These are phyloP conservation scores for Zymoseptoria crescenta DNA, from an alignment of 2,329 filamentous ascomycete genomes.

Conservation along the genomic window DNA sequence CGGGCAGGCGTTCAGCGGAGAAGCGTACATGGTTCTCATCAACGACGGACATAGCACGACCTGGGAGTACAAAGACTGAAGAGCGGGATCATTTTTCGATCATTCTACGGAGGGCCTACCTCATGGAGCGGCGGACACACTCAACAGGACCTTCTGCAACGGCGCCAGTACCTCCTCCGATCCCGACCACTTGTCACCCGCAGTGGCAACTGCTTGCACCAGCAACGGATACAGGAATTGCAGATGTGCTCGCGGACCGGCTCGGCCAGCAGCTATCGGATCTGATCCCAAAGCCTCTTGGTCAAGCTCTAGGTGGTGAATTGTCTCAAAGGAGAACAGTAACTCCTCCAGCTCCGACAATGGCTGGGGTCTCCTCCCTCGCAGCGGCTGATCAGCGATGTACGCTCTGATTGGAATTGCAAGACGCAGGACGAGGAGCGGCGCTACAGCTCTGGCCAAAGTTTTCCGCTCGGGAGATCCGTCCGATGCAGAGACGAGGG, in stretches of 20 bases:
- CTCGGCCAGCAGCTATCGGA: slow-evolving; percentile 11
- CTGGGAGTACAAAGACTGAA: slow-evolving; percentile 30
- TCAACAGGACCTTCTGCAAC: slow-evolving; percentile 36
- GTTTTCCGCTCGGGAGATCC: slow-evolving; percentile 38
- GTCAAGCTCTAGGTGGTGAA: slow-evolving; percentile 63
- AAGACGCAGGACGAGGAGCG: slow-evolving; percentile 73
- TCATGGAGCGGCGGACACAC: background rate
- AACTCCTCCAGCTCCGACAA: slow-evolving; percentile 73
- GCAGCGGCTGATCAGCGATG: slow-evolving; percentile 81
- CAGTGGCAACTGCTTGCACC: slow-evolving; percentile 55
- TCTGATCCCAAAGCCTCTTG: slow-evolving; percentile 35
- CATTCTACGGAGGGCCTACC: background rate
- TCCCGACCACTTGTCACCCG: slow-evolving; percentile 52
- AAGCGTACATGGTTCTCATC: slow-evolving; percentile 26
- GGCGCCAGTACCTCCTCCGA: slow-evolving; percentile 41
- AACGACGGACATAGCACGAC: slow-evolving; percentile 18
- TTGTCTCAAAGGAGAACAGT: slow-evolving; percentile 57
- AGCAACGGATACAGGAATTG: slow-evolving; percentile 73
- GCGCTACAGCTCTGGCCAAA: slow-evolving; percentile 70
- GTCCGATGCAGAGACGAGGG: slow-evolving; percentile 20
- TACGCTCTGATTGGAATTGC: slow-evolving; percentile 76
- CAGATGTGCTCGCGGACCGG: slow-evolving; percentile 62
- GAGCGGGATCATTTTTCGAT: background rate
- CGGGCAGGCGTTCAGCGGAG: slow-evolving; percentile 24
- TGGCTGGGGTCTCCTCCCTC: slow-evolving; percentile 83